Evolutionary conservation across 2,329 filamentous ascomycete genomes (phyloP).

Genomic region (Microdochium trichocladiopsis): DNA sequence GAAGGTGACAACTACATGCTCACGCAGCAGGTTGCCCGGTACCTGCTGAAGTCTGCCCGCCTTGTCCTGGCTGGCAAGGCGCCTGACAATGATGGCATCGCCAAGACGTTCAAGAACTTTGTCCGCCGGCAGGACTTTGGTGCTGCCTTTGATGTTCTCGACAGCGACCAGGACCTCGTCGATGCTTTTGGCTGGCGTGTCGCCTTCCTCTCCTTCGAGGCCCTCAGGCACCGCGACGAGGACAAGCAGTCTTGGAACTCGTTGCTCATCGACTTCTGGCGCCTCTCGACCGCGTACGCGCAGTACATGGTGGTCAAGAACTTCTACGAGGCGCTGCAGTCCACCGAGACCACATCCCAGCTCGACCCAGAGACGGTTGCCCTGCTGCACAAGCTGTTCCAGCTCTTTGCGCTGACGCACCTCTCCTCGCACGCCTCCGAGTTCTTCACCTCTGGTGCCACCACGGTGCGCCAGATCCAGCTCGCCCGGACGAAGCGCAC

Average conservation of each 20-base stretch:
- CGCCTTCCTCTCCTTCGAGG: constrained; percentile 68
- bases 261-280: constrained; percentile 71
- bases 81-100: constrained; percentile 59
- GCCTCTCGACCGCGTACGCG: constrained; percentile 65
- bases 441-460: constrained; percentile 64
- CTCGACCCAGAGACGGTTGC: constrained; percentile 50
- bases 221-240: constrained; percentile 64
- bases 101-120: constrained; percentile 45
- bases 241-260: constrained; percentile 75
- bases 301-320: constrained; percentile 75
- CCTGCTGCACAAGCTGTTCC: constrained; percentile 67
- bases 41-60: constrained; percentile 69
- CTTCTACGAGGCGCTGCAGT: constrained; percentile 43
- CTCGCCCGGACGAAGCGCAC: constrained; percentile 60
- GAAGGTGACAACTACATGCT: constrained; percentile 82
- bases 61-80: constrained; percentile 59
- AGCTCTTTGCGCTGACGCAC: constrained; percentile 65
- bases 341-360: constrained; percentile 38
- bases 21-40: constrained; percentile 70
- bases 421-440: constrained; percentile 63
- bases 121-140: constrained; percentile 59
- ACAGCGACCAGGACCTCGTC: constrained; percentile 62
- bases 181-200: constrained; percentile 71
- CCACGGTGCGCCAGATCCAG: constrained; percentile 66
- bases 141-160: constrained; percentile 68